Evolutionary conservation across 2,329 filamentous ascomycete genomes (phyloP), one percentile per base, ranked within the genome.

Genomic region (Ophiognomonia clavigignenti-juglandacearum): DNA sequence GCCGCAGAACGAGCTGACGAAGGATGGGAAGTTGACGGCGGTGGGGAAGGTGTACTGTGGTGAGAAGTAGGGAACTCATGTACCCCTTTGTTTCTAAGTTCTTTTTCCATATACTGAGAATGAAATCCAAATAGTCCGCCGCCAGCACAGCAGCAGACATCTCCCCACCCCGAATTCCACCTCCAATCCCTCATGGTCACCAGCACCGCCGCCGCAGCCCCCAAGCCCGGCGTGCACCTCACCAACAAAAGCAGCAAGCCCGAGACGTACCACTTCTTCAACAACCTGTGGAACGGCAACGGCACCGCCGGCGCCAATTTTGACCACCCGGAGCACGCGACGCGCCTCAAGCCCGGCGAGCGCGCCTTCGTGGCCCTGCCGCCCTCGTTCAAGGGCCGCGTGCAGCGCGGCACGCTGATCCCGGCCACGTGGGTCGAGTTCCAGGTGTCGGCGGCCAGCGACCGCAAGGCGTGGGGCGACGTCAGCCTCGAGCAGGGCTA

Each of bases 271-370:
- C 64, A 57, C 51, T 69, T 70, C 61, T 69, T 64, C 56, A 57
- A 68, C 47, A 70, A 69, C 56, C 62, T 62, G 57, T 67, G 63
- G 64, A 67, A 70, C 53, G 67, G 65, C 43, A 60, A 66, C 53
- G 66, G 65, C 35, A 57, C 53, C 11, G 66, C 60, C 4, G 65
- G 63, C 3, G 61, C 66, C 20, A 69, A 69, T 57, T 69, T 69
- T 49, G 62, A 68, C 57, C 54, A 64, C 36, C 64, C 65, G 5
- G 53, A 64, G 5, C 67, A 63, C 50, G 50, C 61, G 26, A 57
- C 65, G 35, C 59, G 60, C 6, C 50, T 70, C 7, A 53, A 51
- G 11, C 56, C 65, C 13, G 60, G 61, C 26, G 50, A 56, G 35
- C 58, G 56, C 14, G 53, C 57, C 8, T 60, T 63, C 51, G 62